A percentile compares a stretch with the other conserved stretches of the same genome.
Evolutionary conservation across 108 stramenopile genomes (phyloP).

Genomic region (Nannochloropsis gaditana): DNA sequence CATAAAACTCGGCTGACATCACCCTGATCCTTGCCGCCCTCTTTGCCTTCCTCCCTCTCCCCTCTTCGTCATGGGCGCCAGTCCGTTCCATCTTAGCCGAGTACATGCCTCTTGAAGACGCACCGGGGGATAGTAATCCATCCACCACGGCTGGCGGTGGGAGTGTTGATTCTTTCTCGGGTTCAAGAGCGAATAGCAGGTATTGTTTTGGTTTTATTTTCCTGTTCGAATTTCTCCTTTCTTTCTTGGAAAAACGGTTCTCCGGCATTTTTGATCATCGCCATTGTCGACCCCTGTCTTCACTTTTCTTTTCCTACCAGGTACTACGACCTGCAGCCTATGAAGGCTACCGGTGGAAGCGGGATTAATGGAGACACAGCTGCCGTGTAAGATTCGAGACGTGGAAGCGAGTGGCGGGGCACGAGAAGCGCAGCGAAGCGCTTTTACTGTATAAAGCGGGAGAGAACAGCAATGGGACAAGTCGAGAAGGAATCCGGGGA

Average conservation of each 20-base stretch:
- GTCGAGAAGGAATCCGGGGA: background rate
- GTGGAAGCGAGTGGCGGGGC: too few relatives aligned
- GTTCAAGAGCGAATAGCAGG: background rate
- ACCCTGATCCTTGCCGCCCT: background rate
- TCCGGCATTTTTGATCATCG: background rate
- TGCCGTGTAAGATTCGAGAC: background rate
- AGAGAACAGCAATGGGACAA: background rate
- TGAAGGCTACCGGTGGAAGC: background rate
- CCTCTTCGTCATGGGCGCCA: background rate
- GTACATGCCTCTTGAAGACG: constrained; percentile 81
- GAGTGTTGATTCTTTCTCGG: constrained; percentile 6
- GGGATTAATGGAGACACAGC: background rate
- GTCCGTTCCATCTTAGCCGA: constrained; percentile 84
- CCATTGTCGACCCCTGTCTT: background rate
- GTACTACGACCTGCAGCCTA: background rate
- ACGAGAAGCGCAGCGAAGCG: too few relatives aligned
- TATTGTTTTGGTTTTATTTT: background rate
- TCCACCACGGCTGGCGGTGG: background rate
- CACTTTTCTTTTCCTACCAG: background rate
- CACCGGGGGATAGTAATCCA: background rate
- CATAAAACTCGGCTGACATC: too few relatives aligned
- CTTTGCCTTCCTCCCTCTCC: background rate
- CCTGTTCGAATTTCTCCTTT: background rate
- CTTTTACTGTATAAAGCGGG: background rate
- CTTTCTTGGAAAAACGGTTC: background rate